Evolutionary conservation across 2,329 filamentous ascomycete genomes (phyloP).

Genomic region (Colletotrichum abscissum): DNA sequence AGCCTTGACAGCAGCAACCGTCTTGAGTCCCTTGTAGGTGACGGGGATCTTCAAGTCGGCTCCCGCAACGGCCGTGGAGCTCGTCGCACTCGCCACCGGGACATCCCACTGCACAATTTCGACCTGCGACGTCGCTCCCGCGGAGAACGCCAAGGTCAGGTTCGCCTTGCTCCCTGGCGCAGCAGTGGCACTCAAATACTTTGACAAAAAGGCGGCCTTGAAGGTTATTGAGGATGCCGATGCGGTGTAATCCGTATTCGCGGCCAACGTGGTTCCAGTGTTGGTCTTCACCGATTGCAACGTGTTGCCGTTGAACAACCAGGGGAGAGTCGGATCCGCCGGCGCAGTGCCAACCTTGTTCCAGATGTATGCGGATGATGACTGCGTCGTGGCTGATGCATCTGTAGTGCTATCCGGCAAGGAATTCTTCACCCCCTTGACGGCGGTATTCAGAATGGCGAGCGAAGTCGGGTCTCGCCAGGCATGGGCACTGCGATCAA

Average conservation of each 20-base stretch:
- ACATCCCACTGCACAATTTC: conserved; percentile 64
- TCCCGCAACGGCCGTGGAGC: conserved; percentile 37
- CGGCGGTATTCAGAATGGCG: conserved; percentile 58
- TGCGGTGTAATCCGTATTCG: conserved; percentile 59
- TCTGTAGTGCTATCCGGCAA: conserved; percentile 65
- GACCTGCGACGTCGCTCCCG: conserved; percentile 57
- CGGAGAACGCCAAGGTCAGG: conserved; percentile 63
- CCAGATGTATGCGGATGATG: conserved; percentile 65
- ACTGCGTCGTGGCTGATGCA: conserved; percentile 54
- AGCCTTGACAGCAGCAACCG: conserved; percentile 63
- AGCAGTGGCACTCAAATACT: conserved; percentile 53
- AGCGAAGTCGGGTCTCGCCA: conserved; percentile 64
- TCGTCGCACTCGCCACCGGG: conserved; percentile 48
- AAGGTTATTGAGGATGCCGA: conserved; percentile 58
- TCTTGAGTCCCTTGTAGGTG: conserved; percentile 61
- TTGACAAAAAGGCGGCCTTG: conserved; percentile 56
- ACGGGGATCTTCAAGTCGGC: conserved; percentile 60
- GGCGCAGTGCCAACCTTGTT: conserved; percentile 59
- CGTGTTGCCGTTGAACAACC: conserved; percentile 65
- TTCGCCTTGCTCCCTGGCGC: conserved; percentile 59
- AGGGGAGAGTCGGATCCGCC: conserved; percentile 55
- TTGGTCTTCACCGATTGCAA: conserved; percentile 51
- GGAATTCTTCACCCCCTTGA: conserved; percentile 54
- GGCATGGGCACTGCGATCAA: conserved; percentile 58
- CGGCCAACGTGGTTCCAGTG: conserved; percentile 43